Base-by-base conservation (phyloP, 805 yeast genomes). In the Yamadazyma phyllophila region DNA sequence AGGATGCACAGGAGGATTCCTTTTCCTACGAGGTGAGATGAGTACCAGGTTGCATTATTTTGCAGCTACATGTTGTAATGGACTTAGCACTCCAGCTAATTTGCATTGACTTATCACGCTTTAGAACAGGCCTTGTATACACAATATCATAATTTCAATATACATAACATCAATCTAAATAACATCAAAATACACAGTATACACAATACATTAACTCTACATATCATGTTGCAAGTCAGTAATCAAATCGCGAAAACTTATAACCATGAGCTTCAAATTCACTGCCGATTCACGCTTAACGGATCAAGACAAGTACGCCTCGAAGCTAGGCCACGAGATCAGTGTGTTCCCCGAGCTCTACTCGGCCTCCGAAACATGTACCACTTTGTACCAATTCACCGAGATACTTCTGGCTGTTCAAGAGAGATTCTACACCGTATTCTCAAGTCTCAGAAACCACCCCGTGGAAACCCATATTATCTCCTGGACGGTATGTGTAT, bases 1-100 rank as follows among this genome's bases (percentile, higher is more conserved):
- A 76, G 83, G 48, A 64, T 82, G 41, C 98, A 90, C 60, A 74
- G 97, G 53, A 53, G 55, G 13, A 57, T 90, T 24, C 91, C 89
- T 2, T 89, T 85, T 55, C 91, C 96, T 5, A 57, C 60, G 9
- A 53, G 47, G 40, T 51, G 24, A 20, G 6, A 20, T 20, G 6
- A 20, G 3, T 20, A 20, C 6, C 6, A 6, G 6, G 24, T 20
- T 20, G 24, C 24, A 20, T 20, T 20, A 20, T 20, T 20, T 20
- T 20, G 24, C 24, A 20, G 24, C 24, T n/a, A n/a, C n/a, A n/a
- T n/a, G n/a, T n/a, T n/a, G n/a, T n/a, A n/a, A n/a, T n/a, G n/a
- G n/a, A n/a, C n/a, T n/a, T n/a, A n/a, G n/a, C n/a, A n/a, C n/a
- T n/a, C n/a, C n/a, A n/a, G n/a, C n/a, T n/a, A n/a, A n/a, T n/a